Evolutionary conservation across 257 asterid genomes (phyloP).

Genomic region (Solanum pimpinellifolium): DNA sequence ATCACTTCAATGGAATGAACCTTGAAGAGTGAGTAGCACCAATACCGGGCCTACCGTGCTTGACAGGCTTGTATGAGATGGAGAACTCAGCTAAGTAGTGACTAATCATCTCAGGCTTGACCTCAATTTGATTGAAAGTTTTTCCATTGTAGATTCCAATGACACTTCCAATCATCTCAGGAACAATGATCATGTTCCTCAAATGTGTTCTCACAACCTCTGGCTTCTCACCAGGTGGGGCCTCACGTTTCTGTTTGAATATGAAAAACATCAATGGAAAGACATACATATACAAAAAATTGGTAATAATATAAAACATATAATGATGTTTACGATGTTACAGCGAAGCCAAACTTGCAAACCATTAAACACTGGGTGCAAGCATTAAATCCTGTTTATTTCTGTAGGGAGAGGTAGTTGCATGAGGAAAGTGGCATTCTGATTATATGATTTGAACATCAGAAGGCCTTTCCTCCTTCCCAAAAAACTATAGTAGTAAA

Average conservation of each 20-base stretch:
- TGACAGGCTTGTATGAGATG: conserved; percentile 12
- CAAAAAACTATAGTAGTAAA: not conserved
- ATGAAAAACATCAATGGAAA: not conserved
- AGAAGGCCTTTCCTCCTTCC: not conserved
- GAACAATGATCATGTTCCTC: conserved; percentile 16
- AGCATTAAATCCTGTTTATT: not conserved
- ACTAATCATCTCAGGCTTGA: conserved; percentile 8
- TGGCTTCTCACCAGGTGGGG: conserved; percentile 16
- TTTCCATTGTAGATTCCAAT: conserved; percentile 11
- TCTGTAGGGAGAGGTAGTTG: not conserved
- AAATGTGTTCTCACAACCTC: conserved; percentile 15
- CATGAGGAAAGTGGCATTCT: not conserved
- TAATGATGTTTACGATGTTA: not conserved
- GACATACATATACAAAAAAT: not conserved
- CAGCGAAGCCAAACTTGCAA: not conserved
- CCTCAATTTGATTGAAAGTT: conserved; percentile 7
- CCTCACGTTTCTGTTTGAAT: conserved; percentile 10
- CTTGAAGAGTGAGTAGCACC: conserved; percentile 15
- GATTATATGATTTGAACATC: not conserved
- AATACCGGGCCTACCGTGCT: conserved; percentile 15
- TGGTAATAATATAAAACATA: not conserved
- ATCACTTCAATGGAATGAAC: conserved; percentile 13
- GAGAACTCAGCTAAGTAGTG: conserved; percentile 7
- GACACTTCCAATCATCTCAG: conserved; percentile 21
- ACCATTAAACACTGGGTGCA: not conserved